Base-by-base conservation (phyloP, 805 yeast species). In the Candida tammaniensis region DNA sequence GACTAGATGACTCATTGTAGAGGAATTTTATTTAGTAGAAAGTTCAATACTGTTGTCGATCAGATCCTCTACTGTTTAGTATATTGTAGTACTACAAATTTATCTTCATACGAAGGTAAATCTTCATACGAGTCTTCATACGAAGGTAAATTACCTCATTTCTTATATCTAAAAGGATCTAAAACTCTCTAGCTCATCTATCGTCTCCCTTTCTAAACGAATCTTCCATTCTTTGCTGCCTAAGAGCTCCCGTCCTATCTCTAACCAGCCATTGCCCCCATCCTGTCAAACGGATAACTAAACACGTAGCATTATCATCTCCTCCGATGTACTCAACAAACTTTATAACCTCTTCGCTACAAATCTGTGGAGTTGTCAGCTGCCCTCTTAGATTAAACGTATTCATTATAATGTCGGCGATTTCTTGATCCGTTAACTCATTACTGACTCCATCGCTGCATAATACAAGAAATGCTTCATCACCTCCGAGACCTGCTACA, bases 291-390 rank as follows among this genome's bases (percentile, higher is more conserved):
- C 94, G 67, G 8, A 91, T 59, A 4, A 93, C 85, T 42, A 83
- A 51, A 54, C 96, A 87, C 2, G 97, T 87, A n/a, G 98, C 95
- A 59, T 93, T 93, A 56, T 93, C 98, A 49, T 86, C 88, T 2
- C 95, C 93, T 10, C 95, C 95, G 7, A 89, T 74, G 26, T 85
- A 85, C 53, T 83, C 88, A 8, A 88, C 82, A 55, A 80, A 93
- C 48, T 80, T 74, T 9, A 91, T 77, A 13, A 93, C 84, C 54
- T 89, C 97, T 40, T 76, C 79, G 0, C 97, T 89, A 23, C 94
- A 86, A 28, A 65, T 74, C 48, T 86, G 95, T 1, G 98, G 96
- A 0, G 88, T 76, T 4, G 95, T 95, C 18, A 71, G 67, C 16
- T 76, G 70, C n/a, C 95, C 94, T 32, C 72, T 65, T 45, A 75